These are phyloP conservation scores for Macadamia tetraphylla DNA, from an alignment of 164 flowering plant genomes.

Conservation along the genomic window DNA sequence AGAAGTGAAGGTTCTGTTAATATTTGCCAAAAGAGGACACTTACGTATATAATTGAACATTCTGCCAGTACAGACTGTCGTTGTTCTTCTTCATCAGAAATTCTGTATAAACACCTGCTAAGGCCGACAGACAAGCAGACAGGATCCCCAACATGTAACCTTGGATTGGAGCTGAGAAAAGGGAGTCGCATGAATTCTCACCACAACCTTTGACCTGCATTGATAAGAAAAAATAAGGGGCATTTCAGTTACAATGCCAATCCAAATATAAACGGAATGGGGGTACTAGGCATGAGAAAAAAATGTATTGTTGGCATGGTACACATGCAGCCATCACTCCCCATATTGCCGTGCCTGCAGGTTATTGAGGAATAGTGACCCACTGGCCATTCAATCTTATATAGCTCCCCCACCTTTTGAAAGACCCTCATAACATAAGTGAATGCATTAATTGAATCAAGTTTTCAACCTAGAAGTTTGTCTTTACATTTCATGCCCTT, in stretches of 20 bases:
- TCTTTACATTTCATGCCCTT: not conserved
- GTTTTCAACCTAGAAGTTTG: not conserved
- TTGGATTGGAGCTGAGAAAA: conserved; percentile 87
- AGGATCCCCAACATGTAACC: conserved; percentile 85
- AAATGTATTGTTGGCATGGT: too few relatives aligned
- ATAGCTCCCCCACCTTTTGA: too few relatives aligned
- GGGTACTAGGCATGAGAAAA: too few relatives aligned
- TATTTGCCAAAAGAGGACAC: conserved; percentile 29
- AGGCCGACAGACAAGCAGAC: conserved; percentile 96
- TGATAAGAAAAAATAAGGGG: not conserved
- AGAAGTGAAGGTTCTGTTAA: too few relatives aligned
- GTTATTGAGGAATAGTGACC: too few relatives aligned
- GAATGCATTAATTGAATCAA: not conserved
- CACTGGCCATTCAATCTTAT: too few relatives aligned
- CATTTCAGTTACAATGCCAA: too few relatives aligned
- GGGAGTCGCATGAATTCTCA: conserved; percentile 77
- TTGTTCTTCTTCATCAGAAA: conserved; percentile 95
- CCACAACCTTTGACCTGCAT: conserved; percentile 93
- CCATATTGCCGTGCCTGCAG: too few relatives aligned
- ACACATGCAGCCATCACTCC: too few relatives aligned
- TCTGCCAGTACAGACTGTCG: conserved; percentile 95
- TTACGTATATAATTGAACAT: conserved; percentile 90
- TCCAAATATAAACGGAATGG: too few relatives aligned
- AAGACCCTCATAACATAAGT: too few relatives aligned
- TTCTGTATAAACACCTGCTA: conserved; percentile 96